Evolutionary conservation across 208 protist species (phyloP), one percentile per base, ranked within the genome.

Genomic region (Crithidia fasciculata): DNA sequence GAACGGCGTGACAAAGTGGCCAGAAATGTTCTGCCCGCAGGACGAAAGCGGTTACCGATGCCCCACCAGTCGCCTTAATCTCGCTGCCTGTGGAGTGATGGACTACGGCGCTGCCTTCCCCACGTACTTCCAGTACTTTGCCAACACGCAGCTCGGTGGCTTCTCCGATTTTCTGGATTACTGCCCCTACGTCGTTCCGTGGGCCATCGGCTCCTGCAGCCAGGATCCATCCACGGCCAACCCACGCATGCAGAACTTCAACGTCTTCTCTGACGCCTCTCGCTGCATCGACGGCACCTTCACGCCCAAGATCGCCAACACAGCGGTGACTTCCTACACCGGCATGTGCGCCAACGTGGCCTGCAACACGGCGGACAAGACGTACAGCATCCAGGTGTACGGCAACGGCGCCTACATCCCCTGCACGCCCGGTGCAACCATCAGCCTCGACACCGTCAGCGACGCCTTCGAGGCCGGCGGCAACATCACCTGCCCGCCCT

Each of bases 41-140:
- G 50, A 50, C 41, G 56, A 76, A 18, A 2, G 8, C 7, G 49
- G 4, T 13, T 49, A 60, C 8, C 69, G 57, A n/a, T 95, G 91
- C 66, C 75, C 83, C 3, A 56, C 50, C 8, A 74, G 84, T 18
- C 82, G 80, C 16, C 7, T 63, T 0, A 58, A 0, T 6, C 19
- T 90, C 0, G 88, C 86, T 0, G 37, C 2, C 4, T 95, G 90
- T 62, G 6, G 8, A 1, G 50, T 85, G 1, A 0, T 12, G 6
- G 44, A 3, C 4, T 65, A 28, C 28, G 28, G 28, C 28, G 9
- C 19, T 12, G 3, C 8, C 37, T 53, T 85, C n/a, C 74, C 82
- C 36, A 2, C 44, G 28, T 58, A 84, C 41, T 91, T 80, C 64
- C 82, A 84, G 73, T 92, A 90, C 78, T 91, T 91, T 54, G 9